Conservation (phyloP, 2,329 filamentous ascomycete genomes). For the Cladosporium sp. region DNA sequence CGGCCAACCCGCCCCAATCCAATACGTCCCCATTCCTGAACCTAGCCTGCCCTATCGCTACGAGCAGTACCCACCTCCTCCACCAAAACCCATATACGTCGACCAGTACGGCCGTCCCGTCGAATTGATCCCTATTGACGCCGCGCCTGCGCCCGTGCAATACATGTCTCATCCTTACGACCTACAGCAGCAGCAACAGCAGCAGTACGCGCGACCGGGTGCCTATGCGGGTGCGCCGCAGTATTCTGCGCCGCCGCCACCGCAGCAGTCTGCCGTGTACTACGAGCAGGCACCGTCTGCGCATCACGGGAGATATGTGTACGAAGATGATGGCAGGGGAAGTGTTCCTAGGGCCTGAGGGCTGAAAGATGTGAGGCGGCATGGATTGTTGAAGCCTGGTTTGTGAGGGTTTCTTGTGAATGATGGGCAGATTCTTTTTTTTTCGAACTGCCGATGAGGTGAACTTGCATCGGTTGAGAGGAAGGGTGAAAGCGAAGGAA, state of each 20-base stretch:
- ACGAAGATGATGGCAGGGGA: slow-evolving; percentile 11
- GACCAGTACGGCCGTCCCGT: slow-evolving; percentile 37
- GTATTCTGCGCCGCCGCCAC: background rate
- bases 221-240: slow-evolving; percentile 1
- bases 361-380: background rate
- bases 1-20: slow-evolving; percentile 25
- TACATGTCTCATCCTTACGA: slow-evolving; percentile 33
- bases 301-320: slow-evolving; percentile 8
- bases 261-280: background rate
- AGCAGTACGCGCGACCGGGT: slow-evolving; percentile 6
- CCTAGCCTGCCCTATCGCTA: slow-evolving; percentile 25
- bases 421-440: background rate
- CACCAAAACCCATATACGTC: slow-evolving; percentile 34
- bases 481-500: background rate
- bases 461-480: background rate
- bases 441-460: background rate
- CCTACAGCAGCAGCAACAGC: slow-evolving; percentile 27
- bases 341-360: slow-evolving; percentile 15
- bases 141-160: slow-evolving; percentile 33
- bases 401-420: background rate
- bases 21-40: slow-evolving; percentile 30
- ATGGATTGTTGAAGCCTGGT: background rate
- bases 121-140: slow-evolving; percentile 34
- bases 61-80: slow-evolving; percentile 28
- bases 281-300: background rate